Evolutionary conservation across 1,284 basidiomycete genomes (phyloP).

Genomic region (Flammula alnicola): DNA sequence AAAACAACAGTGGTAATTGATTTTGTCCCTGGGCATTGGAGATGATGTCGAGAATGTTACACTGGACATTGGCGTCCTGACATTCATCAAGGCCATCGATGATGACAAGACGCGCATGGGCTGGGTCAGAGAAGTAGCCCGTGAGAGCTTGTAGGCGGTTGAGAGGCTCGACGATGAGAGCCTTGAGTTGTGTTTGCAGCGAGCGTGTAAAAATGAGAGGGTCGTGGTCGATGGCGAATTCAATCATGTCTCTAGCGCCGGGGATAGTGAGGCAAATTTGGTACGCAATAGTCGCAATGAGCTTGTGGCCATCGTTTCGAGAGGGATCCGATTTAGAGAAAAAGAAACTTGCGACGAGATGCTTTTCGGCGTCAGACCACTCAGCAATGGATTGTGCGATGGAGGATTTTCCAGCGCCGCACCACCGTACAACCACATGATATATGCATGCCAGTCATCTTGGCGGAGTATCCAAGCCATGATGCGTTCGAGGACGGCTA

Average conservation of each 20-base stretch:
- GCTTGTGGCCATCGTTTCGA: background rate
- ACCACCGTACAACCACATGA: constrained; percentile 4
- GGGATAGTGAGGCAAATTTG: background rate
- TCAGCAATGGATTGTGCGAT: constrained; percentile 10
- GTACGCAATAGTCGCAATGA: constrained; percentile 12
- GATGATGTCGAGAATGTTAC: background rate
- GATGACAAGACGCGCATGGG: constrained; percentile 1
- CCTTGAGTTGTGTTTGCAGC: background rate
- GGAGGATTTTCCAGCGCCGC: constrained; percentile 17
- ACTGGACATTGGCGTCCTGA: background rate
- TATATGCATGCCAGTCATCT: background rate
- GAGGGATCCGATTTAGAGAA: background rate
- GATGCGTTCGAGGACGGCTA: constrained; percentile 2
- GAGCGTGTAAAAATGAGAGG: constrained; percentile 4
- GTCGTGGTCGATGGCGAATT: background rate
- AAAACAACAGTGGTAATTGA: constrained; percentile 1
- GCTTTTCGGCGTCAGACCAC: background rate
- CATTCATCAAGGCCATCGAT: constrained; percentile 15
- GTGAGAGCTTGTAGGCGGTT: background rate
- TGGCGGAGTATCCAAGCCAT: constrained; percentile 2
- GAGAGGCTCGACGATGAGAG: constrained; percentile 6
- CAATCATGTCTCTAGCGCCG: background rate
- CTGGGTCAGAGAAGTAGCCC: background rate
- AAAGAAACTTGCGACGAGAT: constrained; percentile 10
- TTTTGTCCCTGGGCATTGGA: background rate